Conservation (phyloP, 2,329 filamentous ascomycete genomes). For the Aspergillus intermedius region DNA sequence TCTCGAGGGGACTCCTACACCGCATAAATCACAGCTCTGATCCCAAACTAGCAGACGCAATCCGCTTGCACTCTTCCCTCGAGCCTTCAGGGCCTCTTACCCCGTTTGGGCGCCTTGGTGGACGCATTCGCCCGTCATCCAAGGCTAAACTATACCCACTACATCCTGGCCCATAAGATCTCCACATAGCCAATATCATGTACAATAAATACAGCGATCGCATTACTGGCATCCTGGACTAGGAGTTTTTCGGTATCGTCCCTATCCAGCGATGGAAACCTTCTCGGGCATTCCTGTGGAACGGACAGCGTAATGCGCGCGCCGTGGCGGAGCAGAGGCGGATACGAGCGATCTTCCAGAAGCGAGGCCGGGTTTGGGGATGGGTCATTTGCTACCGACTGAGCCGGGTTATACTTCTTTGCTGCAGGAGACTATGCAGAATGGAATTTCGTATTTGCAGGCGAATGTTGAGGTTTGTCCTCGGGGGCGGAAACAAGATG, state of each 20-base stretch:
- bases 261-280: constrained; percentile 33
- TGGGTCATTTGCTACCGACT: constrained; percentile 9
- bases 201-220: constrained; percentile 16
- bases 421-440: constrained; percentile 22
- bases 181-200: constrained; percentile 35
- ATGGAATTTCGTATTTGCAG: constrained; percentile 20
- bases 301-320: constrained; percentile 4
- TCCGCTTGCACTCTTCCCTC: constrained; percentile 21
- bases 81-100: constrained; percentile 20
- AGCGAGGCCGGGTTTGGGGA: constrained; percentile 11
- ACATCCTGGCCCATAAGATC: constrained; percentile 32
- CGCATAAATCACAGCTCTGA: constrained; percentile 19
- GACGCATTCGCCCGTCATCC: constrained; percentile 1
- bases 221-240: constrained; percentile 32
- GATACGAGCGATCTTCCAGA: constrained; percentile 19
- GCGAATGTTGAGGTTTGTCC: constrained; percentile 26
- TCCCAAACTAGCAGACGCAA: constrained; percentile 19
- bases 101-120: constrained; percentile 21
- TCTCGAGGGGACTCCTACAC: constrained; percentile 21
- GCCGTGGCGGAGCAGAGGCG: constrained; percentile 17
- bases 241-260: constrained; percentile 35
- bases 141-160: constrained; percentile 14
- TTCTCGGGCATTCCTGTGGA: constrained; percentile 31
- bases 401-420: constrained; percentile 7
- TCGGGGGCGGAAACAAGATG: constrained; percentile 14